Evolutionary conservation across 768 basidiomycete genomes (phyloP).

Genomic region (Fistulinella prunicolor): DNA sequence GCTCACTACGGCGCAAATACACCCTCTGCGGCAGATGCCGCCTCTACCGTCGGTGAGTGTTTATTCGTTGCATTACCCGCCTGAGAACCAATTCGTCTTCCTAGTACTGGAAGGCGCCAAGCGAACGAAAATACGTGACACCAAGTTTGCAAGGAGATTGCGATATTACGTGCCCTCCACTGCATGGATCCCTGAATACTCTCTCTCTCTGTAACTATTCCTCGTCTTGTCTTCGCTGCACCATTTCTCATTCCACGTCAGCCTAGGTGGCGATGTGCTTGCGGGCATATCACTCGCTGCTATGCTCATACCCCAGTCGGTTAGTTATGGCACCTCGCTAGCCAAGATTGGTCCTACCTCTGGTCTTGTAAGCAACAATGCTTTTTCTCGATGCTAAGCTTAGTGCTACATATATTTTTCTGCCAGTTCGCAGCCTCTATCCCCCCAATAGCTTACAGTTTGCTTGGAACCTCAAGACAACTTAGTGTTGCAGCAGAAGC

Average conservation of each 20-base stretch:
- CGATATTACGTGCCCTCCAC: conserved; percentile 77
- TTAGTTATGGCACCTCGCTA: conserved; percentile 88
- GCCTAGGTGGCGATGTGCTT: conserved; percentile 68
- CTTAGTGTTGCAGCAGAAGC: conserved; percentile 89
- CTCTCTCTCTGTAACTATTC: conserved; percentile 55
- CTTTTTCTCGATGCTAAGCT: background rate
- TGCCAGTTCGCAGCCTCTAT: conserved; percentile 78
- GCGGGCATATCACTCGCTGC: conserved; percentile 85
- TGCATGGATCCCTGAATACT: conserved; percentile 79
- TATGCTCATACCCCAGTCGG: conserved; percentile 82
- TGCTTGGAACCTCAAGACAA: conserved; percentile 83
- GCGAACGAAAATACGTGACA: conserved; percentile 18
- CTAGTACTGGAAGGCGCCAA: conserved; percentile 13
- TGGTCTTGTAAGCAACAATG: conserved; percentile 60
- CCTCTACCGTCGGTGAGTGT: conserved; percentile 22
- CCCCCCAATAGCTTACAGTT: conserved; percentile 83
- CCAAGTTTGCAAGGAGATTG: conserved; percentile 45
- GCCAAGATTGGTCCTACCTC: conserved; percentile 83
- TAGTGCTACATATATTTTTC: background rate
- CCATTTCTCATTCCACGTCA: conserved; percentile 20
- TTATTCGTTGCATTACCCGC: too few species aligned
- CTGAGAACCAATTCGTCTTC: background rate
- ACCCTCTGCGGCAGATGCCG: conserved; percentile 12
- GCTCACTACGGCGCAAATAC: conserved; percentile 17
- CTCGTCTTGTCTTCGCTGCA: background rate